phyloP scores from a whole-genome alignment of 805 yeast species.

The Myxozyma sirexii region DNA sequence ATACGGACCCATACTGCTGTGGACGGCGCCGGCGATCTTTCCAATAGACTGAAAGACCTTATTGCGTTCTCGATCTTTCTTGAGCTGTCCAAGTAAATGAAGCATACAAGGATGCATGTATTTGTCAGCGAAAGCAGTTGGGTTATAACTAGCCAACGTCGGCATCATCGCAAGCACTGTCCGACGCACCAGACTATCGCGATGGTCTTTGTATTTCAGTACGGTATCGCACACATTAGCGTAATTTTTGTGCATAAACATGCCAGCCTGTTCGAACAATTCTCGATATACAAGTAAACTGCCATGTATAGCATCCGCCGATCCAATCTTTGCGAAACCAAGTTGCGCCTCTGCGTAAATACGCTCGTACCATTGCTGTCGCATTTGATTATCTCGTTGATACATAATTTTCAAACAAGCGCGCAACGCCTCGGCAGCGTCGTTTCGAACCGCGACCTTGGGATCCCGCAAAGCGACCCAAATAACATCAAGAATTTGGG shows the following conservation, averaged over 20 bases:
- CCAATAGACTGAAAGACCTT: constrained; percentile 82
- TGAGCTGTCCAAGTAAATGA: constrained; percentile 75
- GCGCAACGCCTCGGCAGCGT: constrained; percentile 79
- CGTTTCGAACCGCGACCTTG: constrained; percentile 72
- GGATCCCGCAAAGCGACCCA: constrained; percentile 88
- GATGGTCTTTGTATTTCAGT: constrained; percentile 73
- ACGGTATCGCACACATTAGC: constrained; percentile 77
- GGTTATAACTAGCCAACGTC: constrained; percentile 74
- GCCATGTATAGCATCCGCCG: constrained; percentile 82
- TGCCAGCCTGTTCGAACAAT: constrained; percentile 69
- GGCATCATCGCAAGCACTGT: constrained; percentile 88
- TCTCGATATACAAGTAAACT: constrained; percentile 81
- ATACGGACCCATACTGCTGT: constrained; percentile 82
- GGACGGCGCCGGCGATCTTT: constrained; percentile 73
- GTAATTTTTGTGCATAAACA: constrained; percentile 69
- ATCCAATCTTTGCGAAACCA: constrained; percentile 50
- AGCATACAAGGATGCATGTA: constrained; percentile 79
- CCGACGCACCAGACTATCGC: constrained; percentile 70
- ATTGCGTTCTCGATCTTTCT: constrained; percentile 73
- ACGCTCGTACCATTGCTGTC: constrained; percentile 74
- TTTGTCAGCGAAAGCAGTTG: constrained; percentile 71
- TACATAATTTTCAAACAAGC: constrained; percentile 78
- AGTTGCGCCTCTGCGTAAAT: constrained; percentile 68
- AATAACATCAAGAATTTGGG: constrained; percentile 74
- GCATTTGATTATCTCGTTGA: constrained; percentile 70